Conservation (phyloP, 176 grass and related monocot species). For the Pharus latifolius region DNA sequence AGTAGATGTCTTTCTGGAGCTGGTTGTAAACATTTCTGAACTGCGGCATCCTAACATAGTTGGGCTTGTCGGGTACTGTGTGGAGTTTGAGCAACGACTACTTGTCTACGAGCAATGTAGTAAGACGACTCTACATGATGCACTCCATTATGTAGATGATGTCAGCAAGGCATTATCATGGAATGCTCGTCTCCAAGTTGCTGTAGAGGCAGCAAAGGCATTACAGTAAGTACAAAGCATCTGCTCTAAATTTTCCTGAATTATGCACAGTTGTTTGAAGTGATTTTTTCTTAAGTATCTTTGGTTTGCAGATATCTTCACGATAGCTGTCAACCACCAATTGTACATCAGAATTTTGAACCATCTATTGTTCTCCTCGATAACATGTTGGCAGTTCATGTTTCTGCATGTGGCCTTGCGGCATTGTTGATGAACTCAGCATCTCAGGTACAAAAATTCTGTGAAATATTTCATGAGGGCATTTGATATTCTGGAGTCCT, state of each 20-base stretch:
- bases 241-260: background rate
- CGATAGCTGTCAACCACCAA: conserved; percentile 50
- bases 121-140: conserved; percentile 76
- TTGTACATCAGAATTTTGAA: conserved; percentile 86
- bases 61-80: conserved; percentile 84
- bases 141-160: conserved; percentile 68
- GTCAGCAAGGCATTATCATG: conserved; percentile 52
- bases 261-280: background rate
- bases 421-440: conserved; percentile 36
- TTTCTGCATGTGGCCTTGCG: conserved; percentile 76
- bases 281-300: background rate
- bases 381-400: conserved; percentile 52
- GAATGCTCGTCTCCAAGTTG: conserved; percentile 73
- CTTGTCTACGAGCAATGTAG: conserved; percentile 83
- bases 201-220: conserved; percentile 74
- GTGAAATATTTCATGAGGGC: background rate
- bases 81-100: conserved; percentile 77
- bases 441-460: conserved; percentile 51
- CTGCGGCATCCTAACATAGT: conserved; percentile 68
- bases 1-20: conserved; percentile 69
- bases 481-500: background rate
- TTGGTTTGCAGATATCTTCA: conserved; percentile 80
- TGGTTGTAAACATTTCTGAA: conserved; percentile 74
- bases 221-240: conserved; percentile 61
- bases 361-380: conserved; percentile 72